phyloP scores from a whole-genome alignment of 805 yeast genomes.

The Helenozyma baotianmanensis region DNA sequence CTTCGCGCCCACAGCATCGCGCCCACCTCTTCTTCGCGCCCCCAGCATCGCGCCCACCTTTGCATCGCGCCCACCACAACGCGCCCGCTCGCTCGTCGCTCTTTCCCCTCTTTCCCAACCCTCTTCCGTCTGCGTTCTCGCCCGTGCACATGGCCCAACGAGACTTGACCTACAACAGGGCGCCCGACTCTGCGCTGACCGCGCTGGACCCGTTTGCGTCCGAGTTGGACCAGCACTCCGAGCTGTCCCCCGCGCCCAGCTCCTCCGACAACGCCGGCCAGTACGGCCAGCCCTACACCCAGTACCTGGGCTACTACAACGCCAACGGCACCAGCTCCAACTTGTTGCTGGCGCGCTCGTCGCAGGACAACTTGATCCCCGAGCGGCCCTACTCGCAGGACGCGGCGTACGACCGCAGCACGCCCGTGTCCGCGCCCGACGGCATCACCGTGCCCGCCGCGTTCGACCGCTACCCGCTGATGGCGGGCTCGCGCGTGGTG shows the following conservation, averaged over 20 bases:
- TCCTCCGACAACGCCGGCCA: conserved; percentile 9
- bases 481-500: conserved; percentile 53
- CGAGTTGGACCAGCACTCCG: conserved; percentile 10
- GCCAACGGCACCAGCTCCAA: conserved; percentile 37
- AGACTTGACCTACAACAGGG: conserved; percentile 29
- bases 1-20: too few relatives aligned
- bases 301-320: conserved; percentile 32
- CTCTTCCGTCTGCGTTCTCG: too few relatives aligned
- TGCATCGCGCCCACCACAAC: too few relatives aligned
- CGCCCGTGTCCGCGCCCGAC: conserved; percentile 5
- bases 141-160: conserved; percentile 24
- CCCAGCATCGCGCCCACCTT: too few relatives aligned
- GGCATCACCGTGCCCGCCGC: conserved; percentile 45
- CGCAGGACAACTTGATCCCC: conserved; percentile 9
- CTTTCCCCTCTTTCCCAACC: conserved; percentile 1
- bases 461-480: conserved; percentile 65
- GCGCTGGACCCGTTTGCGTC: conserved; percentile 10
- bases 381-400: not conserved
- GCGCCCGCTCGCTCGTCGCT: not conserved
- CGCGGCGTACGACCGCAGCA: conserved; percentile 3
- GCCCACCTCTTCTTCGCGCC: too few relatives aligned
- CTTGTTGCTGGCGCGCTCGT: conserved; percentile 20
- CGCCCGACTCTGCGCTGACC: conserved; percentile 1
- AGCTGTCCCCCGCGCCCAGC: conserved; percentile 6
- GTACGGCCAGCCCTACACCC: conserved; percentile 28